These are phyloP conservation scores for Aspergillus phoenicis DNA, from an alignment of 2,329 filamentous ascomycete genomes.

Conservation along the genomic window DNA sequence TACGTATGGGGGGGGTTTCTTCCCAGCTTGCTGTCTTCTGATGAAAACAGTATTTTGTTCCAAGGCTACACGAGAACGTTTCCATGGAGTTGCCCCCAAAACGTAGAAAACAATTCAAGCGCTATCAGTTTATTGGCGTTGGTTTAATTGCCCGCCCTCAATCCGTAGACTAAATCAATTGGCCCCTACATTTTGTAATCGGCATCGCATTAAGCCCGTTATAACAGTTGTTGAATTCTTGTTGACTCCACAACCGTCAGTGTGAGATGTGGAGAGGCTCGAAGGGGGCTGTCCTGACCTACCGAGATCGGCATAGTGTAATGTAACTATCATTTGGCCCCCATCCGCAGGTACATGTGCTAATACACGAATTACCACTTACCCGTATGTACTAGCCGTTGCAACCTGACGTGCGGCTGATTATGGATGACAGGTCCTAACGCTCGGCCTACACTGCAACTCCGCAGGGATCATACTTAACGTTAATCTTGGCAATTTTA, in stretches of 20 bases:
- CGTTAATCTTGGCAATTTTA: background rate
- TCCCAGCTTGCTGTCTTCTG: no score
- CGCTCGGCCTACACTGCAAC: background rate
- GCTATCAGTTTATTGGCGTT: background rate
- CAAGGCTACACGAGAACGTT: no score
- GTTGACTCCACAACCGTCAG: constrained; percentile 3
- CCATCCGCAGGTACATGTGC: background rate
- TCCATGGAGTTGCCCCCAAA: no score
- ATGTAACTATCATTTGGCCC: background rate
- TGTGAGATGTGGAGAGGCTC: background rate
- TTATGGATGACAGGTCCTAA: no score
- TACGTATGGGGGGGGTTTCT: no score
- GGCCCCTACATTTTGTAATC: background rate
- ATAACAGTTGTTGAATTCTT: background rate
- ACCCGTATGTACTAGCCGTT: background rate
- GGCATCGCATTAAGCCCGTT: background rate
- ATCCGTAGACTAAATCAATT: background rate
- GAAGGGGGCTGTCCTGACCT: background rate
- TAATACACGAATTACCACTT: background rate
- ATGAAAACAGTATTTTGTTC: no score
- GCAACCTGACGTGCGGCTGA: background rate
- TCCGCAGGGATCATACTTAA: background rate
- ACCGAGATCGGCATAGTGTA: background rate
- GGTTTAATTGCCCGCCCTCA: background rate
- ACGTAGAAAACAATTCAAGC: no score